Base-by-base conservation (phyloP, 1,284 basidiomycete species). In the Heterobasidion parviporum region DNA sequence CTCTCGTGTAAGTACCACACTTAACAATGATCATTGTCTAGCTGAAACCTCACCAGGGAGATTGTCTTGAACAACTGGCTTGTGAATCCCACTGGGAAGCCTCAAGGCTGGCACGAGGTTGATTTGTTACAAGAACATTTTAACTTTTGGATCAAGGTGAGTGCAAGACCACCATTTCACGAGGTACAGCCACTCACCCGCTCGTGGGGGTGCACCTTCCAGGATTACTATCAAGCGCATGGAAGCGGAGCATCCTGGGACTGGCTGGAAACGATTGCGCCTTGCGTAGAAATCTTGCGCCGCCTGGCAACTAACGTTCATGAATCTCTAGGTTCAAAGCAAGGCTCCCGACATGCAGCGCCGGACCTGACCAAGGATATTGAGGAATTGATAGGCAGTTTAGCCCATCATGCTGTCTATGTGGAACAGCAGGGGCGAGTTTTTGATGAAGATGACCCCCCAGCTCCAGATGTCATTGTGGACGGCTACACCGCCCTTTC, bases 101-200 rank as follows among this genome's bases (percentile, higher is more conserved):
- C 54, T 56, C 1, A 65, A 71, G 36, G 50, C 57, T 0, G 74
- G 60, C 50, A 61, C 72, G 67, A 69, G 32, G 63, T 72, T 2
- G 74, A 77, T 49, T 63, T 76, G 0, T 50, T 76, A 36, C 74
- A 76, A 50, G 74, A 77, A 53, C 74, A 77, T 52, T 43, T 71
- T 51, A 75, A 72, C 52, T 72, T 63, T 51, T 74, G 71, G 71
- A 71, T 70, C 48, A 70, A 68, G 62, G 68, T 65, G 33, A 16
- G 59, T 35, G n/a, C n/a, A n/a, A n/a, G 12, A 8, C 20, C 14
- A 36, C 14, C 1, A 18, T n/a, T 12, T 8, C 14, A 34, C 12
- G n/a, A 26, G 35, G 33, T 3, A 50, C n/a, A 47, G 1, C 54
- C 55, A 38, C 35, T 36, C 2, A 14, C 3, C 3, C 2, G 41